These are phyloP conservation scores for Apocynum venetum DNA, from an alignment of 257 asterid species.

Conservation along the genomic window DNA sequence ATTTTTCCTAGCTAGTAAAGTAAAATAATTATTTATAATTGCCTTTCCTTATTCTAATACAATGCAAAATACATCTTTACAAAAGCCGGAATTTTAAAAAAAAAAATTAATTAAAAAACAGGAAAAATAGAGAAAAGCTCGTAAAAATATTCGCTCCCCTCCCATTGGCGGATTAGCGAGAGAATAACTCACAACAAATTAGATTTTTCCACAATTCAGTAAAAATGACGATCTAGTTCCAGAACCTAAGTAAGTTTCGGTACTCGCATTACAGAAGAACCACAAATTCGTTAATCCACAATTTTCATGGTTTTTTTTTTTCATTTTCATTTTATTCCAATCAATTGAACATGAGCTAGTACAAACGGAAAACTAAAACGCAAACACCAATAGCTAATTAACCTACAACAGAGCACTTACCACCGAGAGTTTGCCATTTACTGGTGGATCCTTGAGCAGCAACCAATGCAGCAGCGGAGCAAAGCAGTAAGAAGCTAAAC, in stretches of 20 bases:
- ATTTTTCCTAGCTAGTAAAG: not conserved
- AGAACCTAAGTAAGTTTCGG: not conserved
- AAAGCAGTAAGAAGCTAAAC: slow-evolving; percentile 35
- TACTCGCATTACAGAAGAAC: not conserved
- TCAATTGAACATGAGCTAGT: not conserved
- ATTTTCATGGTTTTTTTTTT: not conserved
- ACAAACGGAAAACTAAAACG: not conserved
- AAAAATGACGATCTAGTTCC: not conserved
- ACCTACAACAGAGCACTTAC: slow-evolving; percentile 25
- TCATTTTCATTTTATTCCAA: not conserved
- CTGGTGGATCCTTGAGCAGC: slow-evolving; percentile 60
- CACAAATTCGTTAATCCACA: not conserved
- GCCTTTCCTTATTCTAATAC: not conserved
- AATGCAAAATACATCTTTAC: not conserved
- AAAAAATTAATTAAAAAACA: not conserved
- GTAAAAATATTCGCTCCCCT: not conserved
- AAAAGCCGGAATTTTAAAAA: not conserved
- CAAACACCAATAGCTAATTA: not conserved
- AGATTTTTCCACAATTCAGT: not conserved
- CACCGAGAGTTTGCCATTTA: slow-evolving; percentile 65
- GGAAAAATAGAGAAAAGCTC: not conserved
- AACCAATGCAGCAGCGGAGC: slow-evolving; percentile 38
- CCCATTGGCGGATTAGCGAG: not conserved
- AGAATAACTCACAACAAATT: not conserved
- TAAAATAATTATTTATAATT: not conserved